Percentiles rank a stretch among this genome's conserved stretches.
Evolutionary conservation across 805 yeast species (phyloP).

Genomic region (Metschnikowia sp.): DNA sequence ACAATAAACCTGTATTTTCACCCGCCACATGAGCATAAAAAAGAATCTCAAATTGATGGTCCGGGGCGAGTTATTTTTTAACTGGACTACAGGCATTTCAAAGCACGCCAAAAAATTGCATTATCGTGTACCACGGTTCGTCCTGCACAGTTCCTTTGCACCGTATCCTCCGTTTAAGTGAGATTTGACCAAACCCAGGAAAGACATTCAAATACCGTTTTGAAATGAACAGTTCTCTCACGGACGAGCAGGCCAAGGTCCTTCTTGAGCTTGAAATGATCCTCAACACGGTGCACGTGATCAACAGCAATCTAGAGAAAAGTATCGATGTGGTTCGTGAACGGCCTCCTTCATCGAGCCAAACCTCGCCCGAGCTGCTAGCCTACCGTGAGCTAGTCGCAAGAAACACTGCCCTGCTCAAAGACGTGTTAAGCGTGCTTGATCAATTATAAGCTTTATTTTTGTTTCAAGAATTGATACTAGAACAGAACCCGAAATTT

Average conservation of each 20-base stretch:
- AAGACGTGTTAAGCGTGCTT: constrained; percentile 14
- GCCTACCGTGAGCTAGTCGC: constrained; percentile 18
- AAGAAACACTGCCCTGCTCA: constrained; percentile 18
- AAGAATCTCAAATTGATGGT: too few species aligned
- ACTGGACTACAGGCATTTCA: too few species aligned
- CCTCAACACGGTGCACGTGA: constrained; percentile 28
- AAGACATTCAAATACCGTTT: too few species aligned
- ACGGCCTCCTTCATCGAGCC: neutral
- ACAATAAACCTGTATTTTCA: too few species aligned
- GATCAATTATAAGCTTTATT: constrained; percentile 2
- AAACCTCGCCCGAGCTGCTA: constrained; percentile 1
- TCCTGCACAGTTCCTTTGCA: too few species aligned
- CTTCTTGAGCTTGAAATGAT: constrained; percentile 34
- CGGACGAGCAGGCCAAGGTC: constrained; percentile 22
- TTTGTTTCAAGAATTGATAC: too few species aligned
- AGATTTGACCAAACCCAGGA: too few species aligned
- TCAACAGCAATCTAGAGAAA: constrained; percentile 25
- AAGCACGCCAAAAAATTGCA: too few species aligned
- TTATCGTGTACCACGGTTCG: too few species aligned
- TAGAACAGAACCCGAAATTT: neutral
- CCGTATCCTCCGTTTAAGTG: too few species aligned
- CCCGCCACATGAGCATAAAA: too few species aligned
- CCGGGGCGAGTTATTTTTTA: too few species aligned
- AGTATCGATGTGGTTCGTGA: constrained; percentile 23
- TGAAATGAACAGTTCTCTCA: neutral